Evolutionary conservation across 106 monocot species (phyloP).

Genomic region (Dendrobium chrysotoxum): DNA sequence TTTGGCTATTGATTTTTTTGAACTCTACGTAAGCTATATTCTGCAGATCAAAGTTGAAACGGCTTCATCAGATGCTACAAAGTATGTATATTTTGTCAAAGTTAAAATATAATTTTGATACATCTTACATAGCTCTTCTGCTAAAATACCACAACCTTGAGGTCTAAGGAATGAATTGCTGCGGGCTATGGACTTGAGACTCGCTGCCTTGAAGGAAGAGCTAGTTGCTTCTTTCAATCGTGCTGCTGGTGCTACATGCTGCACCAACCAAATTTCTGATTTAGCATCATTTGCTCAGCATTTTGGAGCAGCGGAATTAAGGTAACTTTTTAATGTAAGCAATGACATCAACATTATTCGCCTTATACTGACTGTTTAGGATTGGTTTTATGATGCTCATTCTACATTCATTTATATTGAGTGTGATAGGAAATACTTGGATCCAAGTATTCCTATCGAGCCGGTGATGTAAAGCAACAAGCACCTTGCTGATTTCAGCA

Average conservation of each 20-base stretch:
- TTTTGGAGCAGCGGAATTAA: slow-evolving; percentile 63
- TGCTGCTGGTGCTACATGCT: slow-evolving; percentile 47
- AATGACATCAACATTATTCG: neutral
- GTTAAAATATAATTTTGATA: neutral
- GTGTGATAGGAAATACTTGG: too few relatives aligned
- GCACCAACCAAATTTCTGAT: slow-evolving; percentile 45
- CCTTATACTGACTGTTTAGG: neutral
- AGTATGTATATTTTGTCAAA: slow-evolving; percentile 33
- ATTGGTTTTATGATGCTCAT: neutral
- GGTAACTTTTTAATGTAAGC: slow-evolving; percentile 31
- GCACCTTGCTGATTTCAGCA: too few relatives aligned
- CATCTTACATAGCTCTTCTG: neutral
- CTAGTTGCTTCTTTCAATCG: slow-evolving; percentile 29
- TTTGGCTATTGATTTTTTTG: neutral
- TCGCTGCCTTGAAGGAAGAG: slow-evolving; percentile 63
- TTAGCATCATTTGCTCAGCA: slow-evolving; percentile 59
- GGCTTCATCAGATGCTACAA: slow-evolving; percentile 69
- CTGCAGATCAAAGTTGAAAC: slow-evolving; percentile 48
- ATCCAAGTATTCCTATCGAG: too few relatives aligned
- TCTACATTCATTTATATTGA: neutral
- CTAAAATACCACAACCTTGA: neutral
- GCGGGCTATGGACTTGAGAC: slow-evolving; percentile 64
- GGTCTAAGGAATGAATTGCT: slow-evolving; percentile 69
- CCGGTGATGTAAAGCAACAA: too few relatives aligned
- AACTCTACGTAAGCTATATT: neutral